Base-by-base conservation (phyloP, 768 basidiomycete species). In the Russula vinacea region DNA sequence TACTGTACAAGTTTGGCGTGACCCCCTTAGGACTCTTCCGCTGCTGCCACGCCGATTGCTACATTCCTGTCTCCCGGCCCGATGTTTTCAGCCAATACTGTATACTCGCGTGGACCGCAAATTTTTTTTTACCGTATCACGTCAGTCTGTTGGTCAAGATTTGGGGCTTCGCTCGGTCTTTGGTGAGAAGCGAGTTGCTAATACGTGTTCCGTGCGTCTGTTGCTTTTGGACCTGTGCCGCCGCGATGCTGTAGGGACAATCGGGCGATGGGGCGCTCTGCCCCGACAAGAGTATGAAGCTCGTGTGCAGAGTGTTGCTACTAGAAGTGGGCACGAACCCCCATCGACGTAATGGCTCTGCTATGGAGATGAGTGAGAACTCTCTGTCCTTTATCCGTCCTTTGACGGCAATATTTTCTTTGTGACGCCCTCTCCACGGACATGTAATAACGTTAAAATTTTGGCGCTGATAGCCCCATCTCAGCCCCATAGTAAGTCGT, bases 1-100 rank as follows among this genome's bases (percentile, higher is more conserved):
- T 76, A 50, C 84, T 67, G 73, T 76, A 50, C 84, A 86, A 71
- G 85, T 84, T 69, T 85, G 77, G 44, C 75, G 60, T 37, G 72
- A 68, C 33, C 16, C 49, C 17, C 11, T 22, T n/a, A n/a, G n/a
- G n/a, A 29, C 19, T 5, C 13, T 50, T 40, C 32, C n/a, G 59
- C 39, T 37, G 6, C 53, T 10, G 13, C 42, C 24, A 44, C 33
- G 13, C 29, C 35, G 42, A 33, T 54, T 56, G 17, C 55, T 51
- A 32, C 61, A 35, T 56, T 63, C 51, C 55, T 50, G 22, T 54
- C 40, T 39, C 32, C 49, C 59, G 35, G 53, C 14, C 56, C 54
- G 56, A 49, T 17, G 11, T 22, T 58, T 47, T n/a, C 60, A 80
- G 80, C 81, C 65, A 78, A 82, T 69, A 80, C 42, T 44, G 35